These are phyloP conservation scores for Thuidium tamariscinum DNA, from an alignment of 225 moss, liverwort and hornwort genomes.

Conservation along the genomic window DNA sequence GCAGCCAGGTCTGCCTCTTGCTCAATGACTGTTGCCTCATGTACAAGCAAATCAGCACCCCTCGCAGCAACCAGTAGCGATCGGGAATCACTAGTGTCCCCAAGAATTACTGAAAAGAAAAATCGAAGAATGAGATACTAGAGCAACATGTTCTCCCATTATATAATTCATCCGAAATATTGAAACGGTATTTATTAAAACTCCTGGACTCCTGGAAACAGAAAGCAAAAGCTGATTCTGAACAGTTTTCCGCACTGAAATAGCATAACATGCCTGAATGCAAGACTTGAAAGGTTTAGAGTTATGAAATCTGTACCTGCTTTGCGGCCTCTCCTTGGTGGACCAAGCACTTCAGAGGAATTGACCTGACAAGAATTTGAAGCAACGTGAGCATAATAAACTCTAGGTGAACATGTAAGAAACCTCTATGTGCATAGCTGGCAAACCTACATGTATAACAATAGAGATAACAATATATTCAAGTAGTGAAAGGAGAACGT, in stretches of 20 bases:
- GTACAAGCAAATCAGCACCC: constrained; percentile 82
- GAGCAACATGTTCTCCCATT: background rate
- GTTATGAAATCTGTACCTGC: constrained; percentile 34
- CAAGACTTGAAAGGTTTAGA: background rate
- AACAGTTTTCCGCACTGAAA: background rate
- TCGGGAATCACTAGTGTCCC: constrained; percentile 80
- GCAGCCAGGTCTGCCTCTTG: constrained; percentile 65
- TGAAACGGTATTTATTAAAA: background rate
- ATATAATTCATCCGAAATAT: background rate
- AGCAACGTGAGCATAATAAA: background rate
- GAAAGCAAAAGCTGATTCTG: background rate
- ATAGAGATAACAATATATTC: background rate
- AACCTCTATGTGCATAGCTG: background rate
- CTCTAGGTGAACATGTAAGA: background rate
- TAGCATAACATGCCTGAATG: background rate
- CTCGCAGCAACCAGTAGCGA: constrained; percentile 63
- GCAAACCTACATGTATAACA: background rate
- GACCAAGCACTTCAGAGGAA: constrained; percentile 82
- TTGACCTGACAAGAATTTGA: constrained; percentile 38
- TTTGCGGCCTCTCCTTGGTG: constrained; percentile 85
- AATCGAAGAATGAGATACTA: background rate
- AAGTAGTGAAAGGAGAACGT: background rate
- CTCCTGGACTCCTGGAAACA: background rate
- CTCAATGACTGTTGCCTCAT: constrained; percentile 82
- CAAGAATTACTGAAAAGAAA: constrained; percentile 66